phyloP scores from a whole-genome alignment of 192 early-diverging fungal genomes.

The Gonapodya sp. region DNA sequence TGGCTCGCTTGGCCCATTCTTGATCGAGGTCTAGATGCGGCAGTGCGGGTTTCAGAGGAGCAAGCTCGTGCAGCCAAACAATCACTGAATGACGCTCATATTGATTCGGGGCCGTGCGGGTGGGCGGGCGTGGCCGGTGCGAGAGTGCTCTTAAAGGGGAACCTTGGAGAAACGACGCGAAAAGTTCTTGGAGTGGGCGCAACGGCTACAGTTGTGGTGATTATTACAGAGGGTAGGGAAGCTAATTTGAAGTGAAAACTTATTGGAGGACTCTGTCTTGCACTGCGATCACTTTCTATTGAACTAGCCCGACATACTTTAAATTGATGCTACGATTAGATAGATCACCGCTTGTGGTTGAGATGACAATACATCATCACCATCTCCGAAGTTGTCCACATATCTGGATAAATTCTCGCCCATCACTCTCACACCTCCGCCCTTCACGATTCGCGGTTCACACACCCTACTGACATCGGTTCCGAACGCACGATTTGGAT shows the following conservation, averaged over 20 bases:
- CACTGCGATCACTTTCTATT: no score
- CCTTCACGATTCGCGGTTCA: no score
- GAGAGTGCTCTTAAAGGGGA: not conserved
- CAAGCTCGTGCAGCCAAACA: not conserved
- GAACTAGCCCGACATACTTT: no score
- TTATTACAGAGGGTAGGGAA: not conserved
- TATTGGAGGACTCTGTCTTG: not conserved
- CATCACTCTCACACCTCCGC: no score
- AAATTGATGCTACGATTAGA: no score
- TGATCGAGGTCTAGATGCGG: not conserved
- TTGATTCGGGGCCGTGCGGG: not conserved
- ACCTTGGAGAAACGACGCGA: not conserved
- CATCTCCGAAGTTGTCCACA: no score
- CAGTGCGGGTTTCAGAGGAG: not conserved
- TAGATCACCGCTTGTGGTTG: no score
- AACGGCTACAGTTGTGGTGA: not conserved
- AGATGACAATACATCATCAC: no score
- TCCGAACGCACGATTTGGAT: not conserved
- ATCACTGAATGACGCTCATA: not conserved
- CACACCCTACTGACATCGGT: not conserved
- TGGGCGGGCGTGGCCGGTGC: not conserved
- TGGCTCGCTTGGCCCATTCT: not conserved
- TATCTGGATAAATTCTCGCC: no score
- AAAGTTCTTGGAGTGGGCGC: not conserved
- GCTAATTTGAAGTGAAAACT: not conserved